Evolutionary conservation across 163 green algal species (phyloP), one percentile per base, ranked within the genome.

Genomic region (Chlorella variabilis): DNA sequence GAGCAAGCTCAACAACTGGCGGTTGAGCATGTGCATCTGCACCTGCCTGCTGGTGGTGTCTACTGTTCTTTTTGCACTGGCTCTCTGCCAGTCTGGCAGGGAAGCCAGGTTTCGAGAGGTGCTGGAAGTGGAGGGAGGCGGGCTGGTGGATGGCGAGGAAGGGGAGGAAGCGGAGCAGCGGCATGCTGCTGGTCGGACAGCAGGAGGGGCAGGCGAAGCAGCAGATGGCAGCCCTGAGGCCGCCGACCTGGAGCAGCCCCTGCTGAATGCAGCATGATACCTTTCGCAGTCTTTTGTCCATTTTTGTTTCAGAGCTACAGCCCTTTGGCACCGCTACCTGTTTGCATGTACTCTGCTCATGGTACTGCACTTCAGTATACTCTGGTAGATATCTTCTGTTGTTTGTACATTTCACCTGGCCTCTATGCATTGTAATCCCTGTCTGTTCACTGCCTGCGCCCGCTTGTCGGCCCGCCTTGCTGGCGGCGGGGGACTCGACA

Each of bases 21-120:
- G 77, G 18, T 7, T 77, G 18, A 71, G 31, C 25, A 83, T 83
- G 77, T 62, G 65, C n/a, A 51, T 54, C 21, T 71, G 48, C 49
- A 83, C 49, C 17, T 34, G n/a, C 27, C 36, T 83, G 61, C 66
- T 83, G 36, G 65, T 17, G 25, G 25, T 59, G 15, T 45, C 61
- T 0, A 66, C 54, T 2, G 33, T 7, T 15, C 77, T 83, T 5
- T 83, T 83, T 49, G 0, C 8, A 2, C 31, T 38, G 36, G 77
- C 77, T 0, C 15, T 66, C 27, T 77, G 77, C 77, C 17, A 15
- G 1, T 36, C 74, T 15, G 25, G 27, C 36, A 33, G 23, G 1
- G 58, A 39, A 6, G 36, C n/a, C 8, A 51, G 56, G 21, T 41
- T 45, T 23, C 38, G 39, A 39, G 71, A 79, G 31, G 51, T 68